Base-by-base conservation (phyloP, 345 rosid genomes). In the Mangifera indica region DNA sequence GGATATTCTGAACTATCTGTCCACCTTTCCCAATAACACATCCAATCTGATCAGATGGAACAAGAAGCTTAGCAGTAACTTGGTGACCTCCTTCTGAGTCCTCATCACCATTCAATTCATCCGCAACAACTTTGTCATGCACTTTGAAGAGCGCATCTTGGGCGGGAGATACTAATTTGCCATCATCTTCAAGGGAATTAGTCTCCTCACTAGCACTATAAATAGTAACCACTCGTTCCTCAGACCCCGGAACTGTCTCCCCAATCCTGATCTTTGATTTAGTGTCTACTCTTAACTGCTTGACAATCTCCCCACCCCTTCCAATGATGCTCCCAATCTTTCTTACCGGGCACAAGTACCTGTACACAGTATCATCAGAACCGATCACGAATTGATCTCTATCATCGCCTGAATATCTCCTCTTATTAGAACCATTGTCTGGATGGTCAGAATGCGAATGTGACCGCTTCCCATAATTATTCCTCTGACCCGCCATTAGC, bases 31-130 rank as follows among this genome's bases (percentile, higher is more conserved):
- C 98, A 63, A 92, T 91, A 71, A 95, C 77, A 77, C 94, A 95
- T 57, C 99, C 99, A 74, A 95, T 92, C 93, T 95, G 99, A 85
- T 92, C 98, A 8, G 99, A 95, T 21, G 97, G 90, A 45, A 95
- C 99, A 73, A 95, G 97, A 66, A 95, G 88, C 76, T 83, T 87
- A 5, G 97, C 96, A 63, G 81, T 84, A 67, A 88, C 84, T 66
- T 87, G 87, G 20, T 76, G 92, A 76, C 80, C 84, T 40, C 76
- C 81, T 56, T 86, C 94, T 60, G 84, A 69, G 21, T 84, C 90
- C 2, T 88, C 97, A 60, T 88, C 98, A 53, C 81, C 81, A 17
- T 63, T 86, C 71, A 83, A 79, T 53, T 91, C 93, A 20, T 89
- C 97, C 0, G 89, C 89, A 70, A 86, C 74, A 66, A 93, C 94